A percentile compares a stretch with the other conserved stretches of the same genome.
Conservation (phyloP, 2,329 filamentous ascomycete genomes). For the Raffaelea albimanens region DNA sequence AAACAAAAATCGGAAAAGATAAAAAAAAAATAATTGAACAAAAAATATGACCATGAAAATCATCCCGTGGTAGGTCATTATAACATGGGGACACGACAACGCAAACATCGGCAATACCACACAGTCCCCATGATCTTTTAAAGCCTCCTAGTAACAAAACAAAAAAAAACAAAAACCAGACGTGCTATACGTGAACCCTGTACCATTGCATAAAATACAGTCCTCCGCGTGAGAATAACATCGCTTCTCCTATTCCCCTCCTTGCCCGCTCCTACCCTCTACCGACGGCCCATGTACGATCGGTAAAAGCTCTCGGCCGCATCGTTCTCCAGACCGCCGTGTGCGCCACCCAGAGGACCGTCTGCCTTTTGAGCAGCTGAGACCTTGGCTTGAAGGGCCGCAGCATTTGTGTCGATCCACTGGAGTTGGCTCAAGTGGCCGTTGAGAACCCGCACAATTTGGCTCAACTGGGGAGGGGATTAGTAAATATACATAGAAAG, state of each 20-base stretch:
- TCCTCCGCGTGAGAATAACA: too few species aligned
- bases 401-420: conserved; percentile 82
- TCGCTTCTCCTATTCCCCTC: too few species aligned
- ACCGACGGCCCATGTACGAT: conserved; percentile 72
- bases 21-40: not conserved
- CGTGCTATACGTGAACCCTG: not conserved
- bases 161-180: conserved; percentile 1
- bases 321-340: conserved; percentile 54
- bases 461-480: conserved; percentile 59
- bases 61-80: too few species aligned
- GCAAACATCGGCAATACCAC: too few species aligned
- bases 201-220: too few species aligned
- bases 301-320: conserved; percentile 84
- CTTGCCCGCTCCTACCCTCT: conserved; percentile 13
- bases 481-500: not conserved
- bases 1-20: not conserved
- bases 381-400: conserved; percentile 74
- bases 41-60: not conserved
- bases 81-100: too few species aligned
- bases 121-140: too few species aligned
- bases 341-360: conserved; percentile 48
- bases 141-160: not conserved
- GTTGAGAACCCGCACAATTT: conserved; percentile 93
- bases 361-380: conserved; percentile 70
- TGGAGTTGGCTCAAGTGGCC: conserved; percentile 85